phyloP scores from a whole-genome alignment of 495 filamentous ascomycete genomes.

The Collariella sp. region DNA sequence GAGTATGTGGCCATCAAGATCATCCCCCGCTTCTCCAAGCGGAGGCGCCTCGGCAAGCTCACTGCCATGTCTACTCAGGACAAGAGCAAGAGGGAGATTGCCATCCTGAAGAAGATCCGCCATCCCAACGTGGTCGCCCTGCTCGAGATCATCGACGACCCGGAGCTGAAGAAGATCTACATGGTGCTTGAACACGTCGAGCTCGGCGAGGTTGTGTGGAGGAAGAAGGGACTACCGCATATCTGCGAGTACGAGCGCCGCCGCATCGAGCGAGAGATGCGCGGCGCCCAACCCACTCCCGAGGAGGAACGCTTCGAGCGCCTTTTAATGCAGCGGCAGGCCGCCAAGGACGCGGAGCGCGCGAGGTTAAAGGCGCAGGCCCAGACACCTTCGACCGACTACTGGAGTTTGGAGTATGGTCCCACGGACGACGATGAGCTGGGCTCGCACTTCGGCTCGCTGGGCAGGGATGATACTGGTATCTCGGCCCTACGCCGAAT shows the following conservation, averaged over 20 bases:
- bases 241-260: conserved; percentile 74
- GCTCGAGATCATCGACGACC: conserved; percentile 95
- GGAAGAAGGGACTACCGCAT: conserved; percentile 69
- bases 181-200: conserved; percentile 93
- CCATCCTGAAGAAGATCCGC: conserved; percentile 94
- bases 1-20: conserved; percentile 96
- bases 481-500: not conserved
- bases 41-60: conserved; percentile 72
- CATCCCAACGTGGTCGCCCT: conserved; percentile 93
- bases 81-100: conserved; percentile 94
- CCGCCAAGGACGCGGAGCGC: conserved; percentile 47
- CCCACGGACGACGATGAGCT: conserved; percentile 53
- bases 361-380: conserved; percentile 33
- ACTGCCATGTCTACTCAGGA: conserved; percentile 59
- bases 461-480: conserved; percentile 25
- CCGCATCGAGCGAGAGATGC: conserved; percentile 62
- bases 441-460: conserved; percentile 30
- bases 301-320: conserved; percentile 57
- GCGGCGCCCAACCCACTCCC: conserved; percentile 49
- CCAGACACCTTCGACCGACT: conserved; percentile 43
- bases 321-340: conserved; percentile 48
- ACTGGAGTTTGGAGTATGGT: conserved; percentile 77
- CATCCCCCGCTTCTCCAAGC: conserved; percentile 89
- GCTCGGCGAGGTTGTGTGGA: conserved; percentile 87
- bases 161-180: conserved; percentile 92